Percentiles rank a stretch among this genome's conserved stretches.
phyloP scores from a whole-genome alignment of 768 basidiomycete species.

The Cystofilobasidium bisporidii region DNA sequence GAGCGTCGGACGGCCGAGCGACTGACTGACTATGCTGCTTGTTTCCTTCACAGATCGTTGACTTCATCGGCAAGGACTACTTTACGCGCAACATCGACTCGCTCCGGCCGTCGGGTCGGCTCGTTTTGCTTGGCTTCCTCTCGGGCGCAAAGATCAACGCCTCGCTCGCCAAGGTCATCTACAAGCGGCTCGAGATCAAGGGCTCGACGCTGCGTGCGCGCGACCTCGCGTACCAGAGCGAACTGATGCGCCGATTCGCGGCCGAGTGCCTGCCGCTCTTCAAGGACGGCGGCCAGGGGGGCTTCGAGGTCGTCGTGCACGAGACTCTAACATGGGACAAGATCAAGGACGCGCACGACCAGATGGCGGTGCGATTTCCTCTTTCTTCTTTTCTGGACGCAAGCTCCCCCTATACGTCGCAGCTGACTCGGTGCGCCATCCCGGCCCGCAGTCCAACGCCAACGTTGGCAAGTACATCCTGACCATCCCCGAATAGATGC shows the following conservation, averaged over 20 bases:
- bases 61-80: constrained; percentile 69
- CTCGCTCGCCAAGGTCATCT: constrained; percentile 55
- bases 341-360: constrained; percentile 67
- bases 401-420: too few relatives aligned
- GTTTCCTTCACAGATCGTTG: constrained; percentile 49
- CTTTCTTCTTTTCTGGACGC: too few relatives aligned
- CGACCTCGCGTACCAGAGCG: constrained; percentile 62
- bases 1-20: too few relatives aligned
- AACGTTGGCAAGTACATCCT: constrained; percentile 5
- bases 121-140: constrained; percentile 39
- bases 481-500: neutral
- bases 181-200: constrained; percentile 76
- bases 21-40: too few relatives aligned
- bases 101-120: constrained; percentile 48
- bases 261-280: constrained; percentile 32
- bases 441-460: neutral
- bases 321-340: constrained; percentile 61
- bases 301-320: constrained; percentile 63
- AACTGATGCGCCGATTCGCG: constrained; percentile 44
- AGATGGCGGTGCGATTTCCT: constrained; percentile 47
- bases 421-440: too few relatives aligned
- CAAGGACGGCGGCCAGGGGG: constrained; percentile 43
- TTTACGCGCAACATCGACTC: constrained; percentile 63
- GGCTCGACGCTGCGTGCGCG: constrained; percentile 78
- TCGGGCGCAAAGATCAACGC: constrained; percentile 34